Conservation (phyloP, 805 yeast genomes). For the Metschnikowia hibisci region DNA sequence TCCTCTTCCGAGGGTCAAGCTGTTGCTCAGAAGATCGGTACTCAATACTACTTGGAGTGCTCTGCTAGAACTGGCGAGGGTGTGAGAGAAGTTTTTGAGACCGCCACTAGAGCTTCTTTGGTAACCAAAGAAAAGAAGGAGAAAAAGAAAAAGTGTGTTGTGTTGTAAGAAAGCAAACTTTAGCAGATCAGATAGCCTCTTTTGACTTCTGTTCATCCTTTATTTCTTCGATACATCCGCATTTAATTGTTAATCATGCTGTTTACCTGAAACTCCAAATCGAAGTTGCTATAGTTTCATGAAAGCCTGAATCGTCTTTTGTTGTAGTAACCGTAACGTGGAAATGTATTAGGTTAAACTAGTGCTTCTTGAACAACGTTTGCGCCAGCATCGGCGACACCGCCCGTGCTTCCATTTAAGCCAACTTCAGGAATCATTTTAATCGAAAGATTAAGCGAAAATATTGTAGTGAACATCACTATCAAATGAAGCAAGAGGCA, state of each 20-base stretch:
- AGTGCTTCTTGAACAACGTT: slow-evolving; percentile 6
- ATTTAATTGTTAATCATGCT: slow-evolving; percentile 18
- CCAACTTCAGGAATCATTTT: slow-evolving; percentile 47
- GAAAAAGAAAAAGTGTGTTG: slow-evolving; percentile 30
- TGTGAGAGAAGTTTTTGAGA: slow-evolving; percentile 29
- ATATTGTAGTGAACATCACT: slow-evolving; percentile 61
- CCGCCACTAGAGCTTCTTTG: slow-evolving; percentile 30
- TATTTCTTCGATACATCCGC: slow-evolving; percentile 15
- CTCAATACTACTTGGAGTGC: slow-evolving; percentile 35
- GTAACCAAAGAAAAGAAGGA: slow-evolving; percentile 27
- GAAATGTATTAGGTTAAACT: background rate
- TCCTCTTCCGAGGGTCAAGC: slow-evolving; percentile 25
- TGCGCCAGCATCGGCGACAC: slow-evolving; percentile 22
- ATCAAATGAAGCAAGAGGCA: slow-evolving; percentile 72
- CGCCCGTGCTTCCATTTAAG: slow-evolving; percentile 38
- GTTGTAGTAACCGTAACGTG: background rate
- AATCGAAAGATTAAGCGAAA: slow-evolving; percentile 46
- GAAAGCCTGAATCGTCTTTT: slow-evolving; percentile 3
- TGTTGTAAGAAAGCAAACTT: slow-evolving; percentile 18
- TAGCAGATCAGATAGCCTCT: slow-evolving; percentile 1
- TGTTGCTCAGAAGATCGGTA: slow-evolving; percentile 27
- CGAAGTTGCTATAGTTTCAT: background rate
- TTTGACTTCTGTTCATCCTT: slow-evolving; percentile 5
- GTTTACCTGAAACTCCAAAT: slow-evolving; percentile 7
- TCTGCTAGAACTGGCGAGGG: slow-evolving; percentile 33